These are phyloP conservation scores for Aspergillus kassunensis DNA, from an alignment of 495 filamentous ascomycete genomes.

Conservation along the genomic window DNA sequence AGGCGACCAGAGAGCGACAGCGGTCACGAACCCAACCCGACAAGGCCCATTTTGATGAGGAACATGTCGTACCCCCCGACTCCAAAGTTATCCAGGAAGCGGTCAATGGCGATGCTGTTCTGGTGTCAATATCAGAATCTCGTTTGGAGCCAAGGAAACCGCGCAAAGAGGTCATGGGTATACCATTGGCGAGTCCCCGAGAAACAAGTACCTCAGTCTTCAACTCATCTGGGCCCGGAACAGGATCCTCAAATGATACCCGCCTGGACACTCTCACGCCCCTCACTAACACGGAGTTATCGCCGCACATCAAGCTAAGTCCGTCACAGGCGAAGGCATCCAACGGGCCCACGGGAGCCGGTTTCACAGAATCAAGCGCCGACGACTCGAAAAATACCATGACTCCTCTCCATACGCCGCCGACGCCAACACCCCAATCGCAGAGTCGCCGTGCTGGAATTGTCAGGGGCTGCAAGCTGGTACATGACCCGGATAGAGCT, in stretches of 20 bases:
- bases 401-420: conserved; percentile 48
- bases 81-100: conserved; percentile 11
- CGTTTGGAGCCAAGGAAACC: conserved; percentile 11
- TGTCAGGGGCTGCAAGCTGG: conserved; percentile 63
- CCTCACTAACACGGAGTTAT: conserved; percentile 71
- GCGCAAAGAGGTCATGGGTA: conserved; percentile 38
- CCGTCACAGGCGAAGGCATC: conserved; percentile 41
- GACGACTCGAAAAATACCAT: conserved; percentile 31
- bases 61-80: not conserved
- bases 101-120: conserved; percentile 4
- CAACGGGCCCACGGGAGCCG: conserved; percentile 21
- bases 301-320: conserved; percentile 59
- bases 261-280: conserved; percentile 64
- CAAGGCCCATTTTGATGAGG: conserved; percentile 19
- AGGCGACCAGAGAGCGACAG: conserved; percentile 40
- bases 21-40: conserved; percentile 27
- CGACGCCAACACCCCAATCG: conserved; percentile 47
- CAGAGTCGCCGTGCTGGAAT: conserved; percentile 60
- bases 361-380: conserved; percentile 11
- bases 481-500: conserved; percentile 69
- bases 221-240: conserved; percentile 40
- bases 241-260: conserved; percentile 44
- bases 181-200: conserved; percentile 63
- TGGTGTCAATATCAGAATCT: conserved; percentile 8
- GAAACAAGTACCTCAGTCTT: conserved; percentile 62